Evolutionary conservation across 2,329 filamentous ascomycete genomes (phyloP).

Genomic region (Chaetomium olivaceum): DNA sequence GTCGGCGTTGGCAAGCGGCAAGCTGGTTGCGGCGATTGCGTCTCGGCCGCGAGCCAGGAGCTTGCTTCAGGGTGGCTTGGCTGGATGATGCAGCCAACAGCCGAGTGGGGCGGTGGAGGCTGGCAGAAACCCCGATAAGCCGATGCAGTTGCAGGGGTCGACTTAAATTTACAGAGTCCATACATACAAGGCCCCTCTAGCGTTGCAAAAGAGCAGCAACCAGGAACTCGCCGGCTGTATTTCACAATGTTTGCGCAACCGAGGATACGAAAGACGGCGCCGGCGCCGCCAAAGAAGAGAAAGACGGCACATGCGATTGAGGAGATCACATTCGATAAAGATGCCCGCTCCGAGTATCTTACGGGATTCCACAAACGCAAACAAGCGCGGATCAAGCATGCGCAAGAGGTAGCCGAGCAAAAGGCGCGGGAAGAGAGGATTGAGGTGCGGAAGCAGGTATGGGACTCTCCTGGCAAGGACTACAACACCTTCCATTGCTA

Average conservation of each 20-base stretch:
- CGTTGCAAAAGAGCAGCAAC: neutral
- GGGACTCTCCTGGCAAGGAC: neutral
- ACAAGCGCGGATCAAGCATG: constrained; percentile 77
- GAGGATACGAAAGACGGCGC: constrained; percentile 60
- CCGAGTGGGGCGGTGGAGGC: constrained; percentile 23
- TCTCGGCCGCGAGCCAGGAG: constrained; percentile 2
- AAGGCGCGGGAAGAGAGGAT: constrained; percentile 76
- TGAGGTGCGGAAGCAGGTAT: constrained; percentile 68
- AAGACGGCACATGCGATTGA: constrained; percentile 64
- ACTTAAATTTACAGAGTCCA: constrained; percentile 26
- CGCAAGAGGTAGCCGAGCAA: constrained; percentile 77
- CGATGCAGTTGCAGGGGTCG: constrained; percentile 13
- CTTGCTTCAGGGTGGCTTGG: constrained; percentile 3
- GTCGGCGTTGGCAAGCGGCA: constrained; percentile 12
- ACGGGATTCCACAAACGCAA: constrained; percentile 98
- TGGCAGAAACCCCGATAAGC: constrained; percentile 31
- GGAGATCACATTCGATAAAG: constrained; percentile 82
- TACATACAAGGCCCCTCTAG: neutral
- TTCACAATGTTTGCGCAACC: constrained; percentile 54
- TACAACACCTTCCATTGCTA: constrained; percentile 7
- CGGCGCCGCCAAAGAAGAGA: constrained; percentile 64
- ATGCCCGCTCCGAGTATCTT: constrained; percentile 80
- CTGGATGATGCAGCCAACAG: constrained; percentile 25
- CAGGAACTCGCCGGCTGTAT: neutral
- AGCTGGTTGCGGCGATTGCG: constrained; percentile 22